These are phyloP conservation scores for Skeletonema grethae DNA, from an alignment of 108 stramenopile genomes.

Conservation along the genomic window DNA sequence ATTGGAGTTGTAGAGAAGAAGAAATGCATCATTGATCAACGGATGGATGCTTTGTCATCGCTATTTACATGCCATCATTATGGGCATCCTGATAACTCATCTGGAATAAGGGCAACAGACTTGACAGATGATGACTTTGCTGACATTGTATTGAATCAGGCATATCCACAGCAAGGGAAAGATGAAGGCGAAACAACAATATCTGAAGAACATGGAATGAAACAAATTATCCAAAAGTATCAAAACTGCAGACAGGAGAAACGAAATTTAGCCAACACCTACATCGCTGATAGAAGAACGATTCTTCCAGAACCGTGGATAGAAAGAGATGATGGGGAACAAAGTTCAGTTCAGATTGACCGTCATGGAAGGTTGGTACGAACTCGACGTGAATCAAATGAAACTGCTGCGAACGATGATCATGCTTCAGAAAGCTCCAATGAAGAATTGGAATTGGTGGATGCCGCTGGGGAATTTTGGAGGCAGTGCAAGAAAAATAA, in stretches of 20 bases:
- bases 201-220: background rate
- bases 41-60: background rate
- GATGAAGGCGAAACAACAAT: background rate
- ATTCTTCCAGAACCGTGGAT: background rate
- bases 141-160: background rate
- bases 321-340: background rate
- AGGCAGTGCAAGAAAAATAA: background rate
- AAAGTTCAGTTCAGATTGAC: background rate
- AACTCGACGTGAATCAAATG: background rate
- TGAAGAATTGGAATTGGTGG: conserved; percentile 7
- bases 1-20: background rate
- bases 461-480: conserved; percentile 17
- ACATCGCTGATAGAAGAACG: background rate
- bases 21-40: background rate
- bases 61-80: background rate
- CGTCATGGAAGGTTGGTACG: background rate
- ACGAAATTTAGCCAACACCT: background rate
- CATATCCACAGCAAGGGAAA: background rate
- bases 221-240: background rate
- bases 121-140: background rate
- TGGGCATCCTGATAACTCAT: background rate
- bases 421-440: background rate
- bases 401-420: background rate
- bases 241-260: background rate
- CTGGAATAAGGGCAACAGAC: background rate